A percentile compares a stretch with the other conserved stretches of the same genome.
These are phyloP conservation scores for Yueomyces sp. DNA, from an alignment of 805 yeast genomes.

Conservation along the genomic window DNA sequence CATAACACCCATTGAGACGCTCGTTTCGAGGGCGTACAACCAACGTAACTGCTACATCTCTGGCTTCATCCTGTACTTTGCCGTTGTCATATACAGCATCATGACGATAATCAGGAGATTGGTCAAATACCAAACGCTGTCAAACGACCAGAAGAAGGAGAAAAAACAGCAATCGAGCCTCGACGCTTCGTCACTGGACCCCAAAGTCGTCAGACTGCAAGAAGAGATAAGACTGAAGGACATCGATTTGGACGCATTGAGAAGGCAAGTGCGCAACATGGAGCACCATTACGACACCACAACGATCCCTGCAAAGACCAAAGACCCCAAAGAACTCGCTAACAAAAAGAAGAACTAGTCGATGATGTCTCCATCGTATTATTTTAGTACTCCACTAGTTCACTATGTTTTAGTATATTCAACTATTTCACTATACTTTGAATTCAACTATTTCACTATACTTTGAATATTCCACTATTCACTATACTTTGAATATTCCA, in stretches of 20 bases:
- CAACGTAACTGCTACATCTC: conserved; percentile 51
- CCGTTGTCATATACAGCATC: conserved; percentile 41
- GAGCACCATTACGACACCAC: conserved; percentile 35
- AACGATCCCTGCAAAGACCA: too few relatives aligned
- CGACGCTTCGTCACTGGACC: not conserved
- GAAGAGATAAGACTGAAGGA: conserved; percentile 28
- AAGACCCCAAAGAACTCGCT: too few relatives aligned
- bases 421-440: too few relatives aligned
- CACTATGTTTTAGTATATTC: too few relatives aligned
- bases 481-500: too few relatives aligned
- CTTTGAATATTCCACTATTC: too few relatives aligned
- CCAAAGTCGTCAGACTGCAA: conserved; percentile 25
- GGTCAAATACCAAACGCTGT: conserved; percentile 32
- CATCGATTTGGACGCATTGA: conserved; percentile 32
- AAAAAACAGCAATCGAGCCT: too few relatives aligned
- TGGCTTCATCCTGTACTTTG: conserved; percentile 48
- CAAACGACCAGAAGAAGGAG: conserved; percentile 6
- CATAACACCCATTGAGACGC: conserved; percentile 32
- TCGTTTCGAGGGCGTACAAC: conserved; percentile 48
- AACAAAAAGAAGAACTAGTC: too few relatives aligned
- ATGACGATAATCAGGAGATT: conserved; percentile 38
- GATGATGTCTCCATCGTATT: too few relatives aligned
- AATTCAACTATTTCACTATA: too few relatives aligned
- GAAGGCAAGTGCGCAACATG: conserved; percentile 37
- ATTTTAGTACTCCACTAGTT: too few relatives aligned